These are phyloP conservation scores for Gossypium laxum DNA, from an alignment of 441 rosid species.

Conservation along the genomic window DNA sequence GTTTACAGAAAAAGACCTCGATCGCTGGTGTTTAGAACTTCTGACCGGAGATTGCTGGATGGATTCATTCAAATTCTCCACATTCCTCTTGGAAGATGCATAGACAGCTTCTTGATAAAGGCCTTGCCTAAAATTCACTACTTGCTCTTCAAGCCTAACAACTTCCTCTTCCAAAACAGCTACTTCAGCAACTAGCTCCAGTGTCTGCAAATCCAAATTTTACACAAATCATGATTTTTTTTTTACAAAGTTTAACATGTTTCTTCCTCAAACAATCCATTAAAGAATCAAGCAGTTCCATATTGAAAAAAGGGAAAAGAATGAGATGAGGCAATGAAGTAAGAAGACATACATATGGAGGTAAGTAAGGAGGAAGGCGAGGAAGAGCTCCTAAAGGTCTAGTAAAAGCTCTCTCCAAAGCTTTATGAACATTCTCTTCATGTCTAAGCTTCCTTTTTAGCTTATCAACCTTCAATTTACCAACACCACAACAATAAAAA, in stretches of 20 bases:
- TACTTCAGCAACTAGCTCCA: constrained; percentile 90
- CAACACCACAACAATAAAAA: constrained; percentile 1
- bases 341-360: constrained; percentile 51
- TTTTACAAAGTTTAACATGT: no score
- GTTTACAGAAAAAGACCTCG: constrained; percentile 51
- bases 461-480: constrained; percentile 62
- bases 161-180: constrained; percentile 91
- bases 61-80: constrained; percentile 34
- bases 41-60: constrained; percentile 36
- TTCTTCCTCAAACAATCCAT: no score
- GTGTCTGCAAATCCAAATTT: constrained; percentile 33
- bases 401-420: constrained; percentile 79
- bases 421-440: constrained; percentile 90
- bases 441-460: constrained; percentile 79
- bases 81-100: constrained; percentile 54
- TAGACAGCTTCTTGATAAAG: constrained; percentile 72
- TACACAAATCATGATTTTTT: no score
- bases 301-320: no score
- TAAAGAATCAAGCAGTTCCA: no score
- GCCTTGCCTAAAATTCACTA: constrained; percentile 74
- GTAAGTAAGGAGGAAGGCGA: constrained; percentile 80
- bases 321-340: no score
- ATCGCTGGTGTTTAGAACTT: constrained; percentile 54
- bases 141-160: constrained; percentile 80
- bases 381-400: constrained; percentile 92